Evolutionary conservation across 805 yeast genomes (phyloP).

Genomic region (Lachancea nothofagi): DNA sequence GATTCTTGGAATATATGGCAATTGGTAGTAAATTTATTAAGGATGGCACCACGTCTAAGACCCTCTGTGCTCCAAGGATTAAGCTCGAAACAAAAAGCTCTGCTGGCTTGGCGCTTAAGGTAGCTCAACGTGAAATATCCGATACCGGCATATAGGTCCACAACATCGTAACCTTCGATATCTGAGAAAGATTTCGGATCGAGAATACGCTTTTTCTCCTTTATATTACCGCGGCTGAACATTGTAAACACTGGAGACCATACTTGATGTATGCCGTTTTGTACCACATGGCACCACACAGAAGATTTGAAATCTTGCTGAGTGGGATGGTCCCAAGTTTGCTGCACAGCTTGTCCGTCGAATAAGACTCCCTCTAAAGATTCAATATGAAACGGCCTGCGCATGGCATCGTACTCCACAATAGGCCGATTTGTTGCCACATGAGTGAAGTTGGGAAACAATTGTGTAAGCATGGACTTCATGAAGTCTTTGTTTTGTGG

Average conservation of each 20-base stretch:
- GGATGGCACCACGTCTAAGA: constrained; percentile 46
- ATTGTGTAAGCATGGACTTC: constrained; percentile 18
- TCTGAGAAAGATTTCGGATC: constrained; percentile 30
- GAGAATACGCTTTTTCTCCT: constrained; percentile 67
- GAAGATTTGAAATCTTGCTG: constrained; percentile 43
- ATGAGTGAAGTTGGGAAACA: constrained; percentile 41
- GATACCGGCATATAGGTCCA: constrained; percentile 78
- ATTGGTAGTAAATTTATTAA: constrained; percentile 36
- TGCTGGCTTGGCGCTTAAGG: constrained; percentile 45
- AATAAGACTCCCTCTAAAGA: constrained; percentile 62
- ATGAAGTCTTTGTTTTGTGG: constrained; percentile 15
- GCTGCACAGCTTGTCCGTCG: constrained; percentile 39
- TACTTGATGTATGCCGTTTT: constrained; percentile 68
- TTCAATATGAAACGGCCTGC: constrained; percentile 57
- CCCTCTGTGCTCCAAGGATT: constrained; percentile 85
- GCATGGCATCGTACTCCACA: constrained; percentile 44
- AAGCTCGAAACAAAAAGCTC: constrained; percentile 71
- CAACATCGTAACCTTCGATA: constrained; percentile 40
- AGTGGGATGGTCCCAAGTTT: constrained; percentile 35
- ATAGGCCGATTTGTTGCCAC: constrained; percentile 72
- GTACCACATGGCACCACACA: constrained; percentile 67
- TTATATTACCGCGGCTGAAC: constrained; percentile 84
- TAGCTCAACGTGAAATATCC: constrained; percentile 79
- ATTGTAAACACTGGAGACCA: constrained; percentile 86
- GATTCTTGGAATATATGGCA: constrained; percentile 53